These are phyloP conservation scores for Leccinum discolor DNA, from an alignment of 1,284 basidiomycete species.

Conservation along the genomic window DNA sequence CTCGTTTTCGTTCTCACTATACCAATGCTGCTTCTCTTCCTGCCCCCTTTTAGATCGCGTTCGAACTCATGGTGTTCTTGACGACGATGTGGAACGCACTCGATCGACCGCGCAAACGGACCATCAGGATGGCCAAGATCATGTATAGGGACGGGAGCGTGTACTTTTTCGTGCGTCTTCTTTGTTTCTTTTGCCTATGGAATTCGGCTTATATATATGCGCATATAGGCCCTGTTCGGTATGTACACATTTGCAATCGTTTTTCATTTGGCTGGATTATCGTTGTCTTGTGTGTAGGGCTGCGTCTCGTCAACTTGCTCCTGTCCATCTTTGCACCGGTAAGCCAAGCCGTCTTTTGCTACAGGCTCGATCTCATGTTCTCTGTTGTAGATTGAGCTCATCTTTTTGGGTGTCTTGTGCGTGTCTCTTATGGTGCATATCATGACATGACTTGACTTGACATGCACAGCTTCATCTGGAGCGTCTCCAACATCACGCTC, in stretches of 20 bases:
- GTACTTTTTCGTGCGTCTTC: slow-evolving; percentile 38
- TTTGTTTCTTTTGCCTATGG: background rate
- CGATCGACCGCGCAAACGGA: slow-evolving; percentile 28
- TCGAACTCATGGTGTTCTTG: background rate
- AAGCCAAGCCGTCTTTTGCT: slow-evolving; percentile 7
- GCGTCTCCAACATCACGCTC: too few species aligned
- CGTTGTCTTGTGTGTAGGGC: slow-evolving; percentile 13
- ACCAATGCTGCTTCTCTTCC: background rate
- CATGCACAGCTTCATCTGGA: too few species aligned
- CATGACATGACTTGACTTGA: background rate
- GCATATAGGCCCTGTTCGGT: slow-evolving; percentile 32
- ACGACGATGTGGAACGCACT: slow-evolving; percentile 39
- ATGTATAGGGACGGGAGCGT: slow-evolving; percentile 38
- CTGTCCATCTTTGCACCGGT: slow-evolving; percentile 30
- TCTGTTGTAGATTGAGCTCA: slow-evolving; percentile 23
- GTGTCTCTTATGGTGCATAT: slow-evolving; percentile 3
- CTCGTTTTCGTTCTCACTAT: background rate
- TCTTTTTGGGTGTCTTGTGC: slow-evolving; percentile 32
- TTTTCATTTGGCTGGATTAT: background rate
- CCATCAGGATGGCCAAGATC: slow-evolving; percentile 24
- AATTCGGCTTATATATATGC: background rate
- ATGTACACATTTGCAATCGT: background rate
- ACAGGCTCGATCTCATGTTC: background rate
- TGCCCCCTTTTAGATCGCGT: slow-evolving; percentile 27
- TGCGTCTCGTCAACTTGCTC: slow-evolving; percentile 33